Percentiles rank a stretch among this genome's conserved stretches.
These are phyloP conservation scores for Rhizopogon vesiculosus DNA, from an alignment of 768 basidiomycete genomes.

Conservation along the genomic window DNA sequence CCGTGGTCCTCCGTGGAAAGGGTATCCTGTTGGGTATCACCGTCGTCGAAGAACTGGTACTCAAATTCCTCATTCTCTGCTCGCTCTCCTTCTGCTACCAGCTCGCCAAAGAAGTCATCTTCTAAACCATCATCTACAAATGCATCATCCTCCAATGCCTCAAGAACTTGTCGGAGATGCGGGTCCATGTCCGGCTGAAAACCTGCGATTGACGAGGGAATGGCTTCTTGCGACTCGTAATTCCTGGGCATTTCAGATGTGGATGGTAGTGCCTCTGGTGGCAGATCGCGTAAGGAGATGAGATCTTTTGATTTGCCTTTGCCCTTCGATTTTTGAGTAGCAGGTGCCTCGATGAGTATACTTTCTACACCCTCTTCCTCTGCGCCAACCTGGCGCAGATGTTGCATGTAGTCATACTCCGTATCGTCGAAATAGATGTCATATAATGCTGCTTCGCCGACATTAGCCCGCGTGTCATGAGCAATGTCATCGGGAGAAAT, in stretches of 20 bases:
- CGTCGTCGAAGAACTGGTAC: slow-evolving; percentile 63
- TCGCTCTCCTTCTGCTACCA: slow-evolving; percentile 70
- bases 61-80: slow-evolving; percentile 53
- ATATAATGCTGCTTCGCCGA: slow-evolving; percentile 86
- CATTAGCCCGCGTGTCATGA: slow-evolving; percentile 45
- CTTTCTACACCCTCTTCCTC: slow-evolving; percentile 81
- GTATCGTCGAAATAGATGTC: slow-evolving; percentile 95
- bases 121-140: slow-evolving; percentile 77
- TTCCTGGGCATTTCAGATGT: slow-evolving; percentile 66
- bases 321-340: slow-evolving; percentile 30
- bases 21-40: slow-evolving; percentile 15
- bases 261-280: slow-evolving; percentile 70
- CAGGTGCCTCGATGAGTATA: slow-evolving; percentile 74
- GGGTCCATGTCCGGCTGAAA: slow-evolving; percentile 97
- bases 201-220: slow-evolving; percentile 81
- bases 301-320: slow-evolving; percentile 33
- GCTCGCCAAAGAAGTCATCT: slow-evolving; percentile 72
- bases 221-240: slow-evolving; percentile 70
- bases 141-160: slow-evolving; percentile 94
- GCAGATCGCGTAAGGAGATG: slow-evolving; percentile 53
- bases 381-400: slow-evolving; percentile 74
- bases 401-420: slow-evolving; percentile 98
- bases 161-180: slow-evolving; percentile 85
- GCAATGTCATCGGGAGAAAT: slow-evolving; percentile 45
- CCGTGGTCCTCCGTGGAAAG: slow-evolving; percentile 16